Conservation (phyloP, 1,139 yeast genomes). For the Geotrichum histeridarum region DNA sequence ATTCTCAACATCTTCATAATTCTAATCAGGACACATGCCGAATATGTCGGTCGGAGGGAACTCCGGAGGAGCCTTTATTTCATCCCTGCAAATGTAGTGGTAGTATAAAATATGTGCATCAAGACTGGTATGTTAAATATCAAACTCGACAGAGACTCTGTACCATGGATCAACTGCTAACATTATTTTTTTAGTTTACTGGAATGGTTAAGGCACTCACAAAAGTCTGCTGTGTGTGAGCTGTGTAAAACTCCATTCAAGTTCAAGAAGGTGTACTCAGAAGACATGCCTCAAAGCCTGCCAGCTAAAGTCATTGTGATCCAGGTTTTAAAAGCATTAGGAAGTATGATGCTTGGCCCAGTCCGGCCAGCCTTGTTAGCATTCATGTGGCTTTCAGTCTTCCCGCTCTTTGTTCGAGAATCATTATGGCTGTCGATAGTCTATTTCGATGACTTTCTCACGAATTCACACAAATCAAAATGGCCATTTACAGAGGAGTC, state of each 20-base stretch:
- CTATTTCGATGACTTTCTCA: background rate
- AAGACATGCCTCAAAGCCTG: slow-evolving; percentile 60
- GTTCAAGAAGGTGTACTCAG: slow-evolving; percentile 67
- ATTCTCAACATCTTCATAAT: slow-evolving; percentile 1
- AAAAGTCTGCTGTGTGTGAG: slow-evolving; percentile 68
- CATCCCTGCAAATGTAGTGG: slow-evolving; percentile 96
- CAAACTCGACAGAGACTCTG: no score
- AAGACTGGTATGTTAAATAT: slow-evolving; percentile 53
- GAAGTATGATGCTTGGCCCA: slow-evolving; percentile 15
- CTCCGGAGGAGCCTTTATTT: slow-evolving; percentile 68
- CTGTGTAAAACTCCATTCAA: slow-evolving; percentile 76
- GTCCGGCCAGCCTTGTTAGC: slow-evolving; percentile 22
- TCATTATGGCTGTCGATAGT: slow-evolving; percentile 2
- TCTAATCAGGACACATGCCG: slow-evolving; percentile 56
- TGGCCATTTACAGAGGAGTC: background rate
- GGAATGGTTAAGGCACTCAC: slow-evolving; percentile 77
- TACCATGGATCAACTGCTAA: background rate
- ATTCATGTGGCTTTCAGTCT: slow-evolving; percentile 25
- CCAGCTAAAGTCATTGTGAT: slow-evolving; percentile 47
- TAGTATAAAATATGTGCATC: slow-evolving; percentile 87
- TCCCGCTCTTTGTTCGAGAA: slow-evolving; percentile 24
- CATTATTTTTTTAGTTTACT: slow-evolving; percentile 40
- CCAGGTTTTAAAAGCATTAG: slow-evolving; percentile 28
- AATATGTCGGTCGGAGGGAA: slow-evolving; percentile 90
- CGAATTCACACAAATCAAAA: background rate